These are phyloP conservation scores for Prunus campanulata DNA, from an alignment of 306 rosid genomes.

Conservation along the genomic window DNA sequence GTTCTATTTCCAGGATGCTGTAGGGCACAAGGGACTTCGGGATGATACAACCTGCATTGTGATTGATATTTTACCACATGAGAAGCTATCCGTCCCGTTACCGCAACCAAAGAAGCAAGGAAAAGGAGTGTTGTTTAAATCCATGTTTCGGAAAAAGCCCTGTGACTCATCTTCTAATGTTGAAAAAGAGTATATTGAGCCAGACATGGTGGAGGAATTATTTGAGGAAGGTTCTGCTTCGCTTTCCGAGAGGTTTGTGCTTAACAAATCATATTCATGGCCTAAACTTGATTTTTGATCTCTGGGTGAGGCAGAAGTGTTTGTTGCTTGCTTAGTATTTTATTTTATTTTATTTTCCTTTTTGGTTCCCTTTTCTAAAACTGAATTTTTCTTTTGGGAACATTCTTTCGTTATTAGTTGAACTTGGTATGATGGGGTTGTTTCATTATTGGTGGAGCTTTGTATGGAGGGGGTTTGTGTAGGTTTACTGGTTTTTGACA, in stretches of 20 bases:
- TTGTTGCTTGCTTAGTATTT: not conserved
- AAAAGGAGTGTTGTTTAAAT: slow-evolving; percentile 76
- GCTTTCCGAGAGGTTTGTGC: slow-evolving; percentile 88
- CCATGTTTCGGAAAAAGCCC: slow-evolving; percentile 79
- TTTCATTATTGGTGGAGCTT: not conserved
- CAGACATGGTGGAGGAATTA: slow-evolving; percentile 79
- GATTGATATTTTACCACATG: slow-evolving; percentile 75
- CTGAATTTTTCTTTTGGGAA: too few species aligned
- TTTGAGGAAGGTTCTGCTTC: slow-evolving; percentile 96
- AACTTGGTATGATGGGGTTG: not conserved
- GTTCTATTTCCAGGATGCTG: slow-evolving; percentile 67
- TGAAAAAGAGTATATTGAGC: slow-evolving; percentile 76
- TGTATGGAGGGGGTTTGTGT: not conserved
- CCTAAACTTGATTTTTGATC: not conserved
- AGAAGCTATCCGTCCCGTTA: slow-evolving; percentile 60
- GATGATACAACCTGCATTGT: slow-evolving; percentile 98
- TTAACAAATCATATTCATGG: not conserved
- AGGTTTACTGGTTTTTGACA: slow-evolving; percentile 25
- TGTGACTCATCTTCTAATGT: slow-evolving; percentile 65
- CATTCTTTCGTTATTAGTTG: not conserved
- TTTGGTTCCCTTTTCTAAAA: not conserved
- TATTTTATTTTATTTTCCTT: not conserved
- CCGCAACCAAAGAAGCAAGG: slow-evolving; percentile 63
- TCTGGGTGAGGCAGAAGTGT: not conserved
- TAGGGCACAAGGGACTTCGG: slow-evolving; percentile 92